phyloP scores from a whole-genome alignment of 495 filamentous ascomycete genomes.

The Xanthoparmelia taractica region DNA sequence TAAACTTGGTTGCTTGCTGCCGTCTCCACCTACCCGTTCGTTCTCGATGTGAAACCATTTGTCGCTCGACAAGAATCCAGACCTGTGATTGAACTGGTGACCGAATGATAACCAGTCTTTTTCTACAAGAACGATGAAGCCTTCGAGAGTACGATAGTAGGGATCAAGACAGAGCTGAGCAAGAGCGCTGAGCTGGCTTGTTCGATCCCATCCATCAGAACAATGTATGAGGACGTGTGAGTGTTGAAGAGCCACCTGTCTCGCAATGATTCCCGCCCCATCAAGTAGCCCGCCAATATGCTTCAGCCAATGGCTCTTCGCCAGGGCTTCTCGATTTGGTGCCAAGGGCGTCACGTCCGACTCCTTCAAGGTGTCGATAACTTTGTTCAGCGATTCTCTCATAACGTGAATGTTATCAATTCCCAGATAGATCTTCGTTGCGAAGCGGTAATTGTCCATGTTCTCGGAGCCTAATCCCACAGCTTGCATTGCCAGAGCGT shows the following conservation, averaged over 20 bases:
- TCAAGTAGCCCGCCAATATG: slow-evolving; percentile 82
- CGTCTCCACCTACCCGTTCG: slow-evolving; percentile 45
- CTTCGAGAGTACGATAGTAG: slow-evolving; percentile 90
- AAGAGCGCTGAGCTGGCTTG: slow-evolving; percentile 89
- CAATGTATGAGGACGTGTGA: slow-evolving; percentile 96
- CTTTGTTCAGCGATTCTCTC: slow-evolving; percentile 81
- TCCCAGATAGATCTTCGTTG: slow-evolving; percentile 87
- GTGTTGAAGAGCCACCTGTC: slow-evolving; percentile 83
- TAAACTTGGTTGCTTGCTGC: slow-evolving; percentile 36
- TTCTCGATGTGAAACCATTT: slow-evolving; percentile 93
- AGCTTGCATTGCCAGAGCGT: slow-evolving; percentile 92
- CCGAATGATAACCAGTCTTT: slow-evolving; percentile 98
- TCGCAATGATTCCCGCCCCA: slow-evolving; percentile 73
- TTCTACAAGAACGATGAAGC: slow-evolving; percentile 90
- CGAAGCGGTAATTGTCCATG: slow-evolving; percentile 93
- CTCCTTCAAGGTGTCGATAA: slow-evolving; percentile 86
- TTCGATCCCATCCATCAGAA: slow-evolving; percentile 97
- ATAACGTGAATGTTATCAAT: slow-evolving; percentile 99
- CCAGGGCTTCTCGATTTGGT: slow-evolving; percentile 73
- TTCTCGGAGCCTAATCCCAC: slow-evolving; percentile 92
- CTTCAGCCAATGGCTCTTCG: slow-evolving; percentile 83
- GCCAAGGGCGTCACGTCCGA: slow-evolving; percentile 79
- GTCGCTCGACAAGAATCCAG: slow-evolving; percentile 76
- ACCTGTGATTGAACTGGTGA: slow-evolving; percentile 90
- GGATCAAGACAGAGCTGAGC: slow-evolving; percentile 92